Percentiles rank a stretch among this genome's conserved stretches.
These are phyloP conservation scores for Podospora conica DNA, from an alignment of 495 filamentous ascomycete genomes.

Conservation along the genomic window DNA sequence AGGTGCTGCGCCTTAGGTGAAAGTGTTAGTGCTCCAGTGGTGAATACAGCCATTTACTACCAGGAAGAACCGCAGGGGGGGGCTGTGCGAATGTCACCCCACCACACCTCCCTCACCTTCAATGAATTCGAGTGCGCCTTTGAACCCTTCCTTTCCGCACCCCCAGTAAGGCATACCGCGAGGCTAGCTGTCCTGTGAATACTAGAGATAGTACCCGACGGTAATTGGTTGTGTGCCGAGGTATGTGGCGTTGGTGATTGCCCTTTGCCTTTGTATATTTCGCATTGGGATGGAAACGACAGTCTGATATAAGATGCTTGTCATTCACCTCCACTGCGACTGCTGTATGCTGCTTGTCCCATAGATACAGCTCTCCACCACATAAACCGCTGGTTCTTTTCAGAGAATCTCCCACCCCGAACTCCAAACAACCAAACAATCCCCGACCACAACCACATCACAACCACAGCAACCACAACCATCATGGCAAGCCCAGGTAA, in stretches of 20 bases:
- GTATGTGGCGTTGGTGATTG: not conserved
- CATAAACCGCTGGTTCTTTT: not conserved
- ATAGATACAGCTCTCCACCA: not conserved
- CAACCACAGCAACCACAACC: slow-evolving; percentile 1
- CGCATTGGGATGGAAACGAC: not conserved
- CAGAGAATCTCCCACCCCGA: not conserved
- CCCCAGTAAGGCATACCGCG: not conserved
- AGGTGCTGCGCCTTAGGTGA: not conserved
- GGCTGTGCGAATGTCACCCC: not conserved
- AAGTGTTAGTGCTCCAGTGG: not conserved
- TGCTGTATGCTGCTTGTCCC: no score
- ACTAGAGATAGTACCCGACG: no score
- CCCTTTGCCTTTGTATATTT: not conserved
- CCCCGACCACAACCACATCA: not conserved
- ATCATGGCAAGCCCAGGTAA: slow-evolving; percentile 6
- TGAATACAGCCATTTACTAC: not conserved
- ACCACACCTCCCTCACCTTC: not conserved
- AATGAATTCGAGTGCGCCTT: not conserved
- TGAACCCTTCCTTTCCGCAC: not conserved
- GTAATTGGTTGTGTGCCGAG: not conserved
- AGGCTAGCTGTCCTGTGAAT: no score
- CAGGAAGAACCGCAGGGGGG: no score
- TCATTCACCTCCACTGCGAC: no score
- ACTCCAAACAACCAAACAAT: not conserved
- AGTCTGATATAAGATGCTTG: not conserved